Evolutionary conservation across 805 yeast species (phyloP).

Genomic region (Schizosaccharomyces lindneri): DNA sequence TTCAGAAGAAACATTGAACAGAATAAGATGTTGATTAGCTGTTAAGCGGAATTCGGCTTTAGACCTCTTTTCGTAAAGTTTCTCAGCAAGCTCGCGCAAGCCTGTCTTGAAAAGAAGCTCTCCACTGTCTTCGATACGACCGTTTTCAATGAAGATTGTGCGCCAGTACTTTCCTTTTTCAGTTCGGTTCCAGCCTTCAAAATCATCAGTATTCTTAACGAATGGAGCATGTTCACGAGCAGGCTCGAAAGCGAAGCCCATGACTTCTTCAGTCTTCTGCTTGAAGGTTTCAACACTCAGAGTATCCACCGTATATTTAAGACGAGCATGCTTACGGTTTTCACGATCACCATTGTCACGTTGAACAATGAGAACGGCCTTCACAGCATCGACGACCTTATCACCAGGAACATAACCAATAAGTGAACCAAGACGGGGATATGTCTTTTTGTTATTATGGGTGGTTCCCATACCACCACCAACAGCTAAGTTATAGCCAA

Average conservation of each 20-base stretch:
- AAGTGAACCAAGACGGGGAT: conserved; percentile 79
- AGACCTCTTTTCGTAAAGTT: conserved; percentile 27
- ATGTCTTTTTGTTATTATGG: conserved; percentile 86
- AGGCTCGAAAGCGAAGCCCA: conserved; percentile 51
- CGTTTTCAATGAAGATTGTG: conserved; percentile 68
- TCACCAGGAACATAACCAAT: conserved; percentile 53
- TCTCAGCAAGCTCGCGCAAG: conserved; percentile 46
- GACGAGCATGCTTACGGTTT: conserved; percentile 91
- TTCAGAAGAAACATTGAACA: conserved; percentile 47
- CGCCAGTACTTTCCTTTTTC: conserved; percentile 16
- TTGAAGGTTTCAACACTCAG: conserved; percentile 72
- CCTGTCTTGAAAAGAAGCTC: conserved; percentile 59
- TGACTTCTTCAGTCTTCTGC: conserved; percentile 53
- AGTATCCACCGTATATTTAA: conserved; percentile 88
- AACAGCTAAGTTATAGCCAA: conserved; percentile 71
- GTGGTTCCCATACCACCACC: conserved; percentile 99
- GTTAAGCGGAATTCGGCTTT: conserved; percentile 78
- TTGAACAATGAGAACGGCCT: conserved; percentile 79
- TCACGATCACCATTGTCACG: conserved; percentile 86
- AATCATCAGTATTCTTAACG: conserved; percentile 70
- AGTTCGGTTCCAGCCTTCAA: conserved; percentile 65
- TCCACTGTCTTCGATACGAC: conserved; percentile 76
- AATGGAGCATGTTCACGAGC: conserved; percentile 27
- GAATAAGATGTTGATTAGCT: conserved; percentile 78
- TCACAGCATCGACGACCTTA: conserved; percentile 55